Base-by-base conservation (phyloP, 495 filamentous ascomycete genomes). In the Lichenothelia convexa region DNA sequence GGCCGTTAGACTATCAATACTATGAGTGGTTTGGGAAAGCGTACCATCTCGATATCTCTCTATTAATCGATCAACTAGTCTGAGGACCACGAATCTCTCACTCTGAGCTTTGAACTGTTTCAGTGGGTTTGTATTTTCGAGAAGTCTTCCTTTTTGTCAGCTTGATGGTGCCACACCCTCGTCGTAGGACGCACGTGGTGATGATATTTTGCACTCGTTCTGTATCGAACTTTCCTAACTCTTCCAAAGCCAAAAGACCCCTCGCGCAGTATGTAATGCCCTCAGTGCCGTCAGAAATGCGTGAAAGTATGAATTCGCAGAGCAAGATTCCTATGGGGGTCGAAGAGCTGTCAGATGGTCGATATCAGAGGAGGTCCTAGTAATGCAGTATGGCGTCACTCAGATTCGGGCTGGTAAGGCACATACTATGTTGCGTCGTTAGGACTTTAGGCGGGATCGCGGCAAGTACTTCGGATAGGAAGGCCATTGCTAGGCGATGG, bases 41-140 rank as follows among this genome's bases (percentile, higher is more conserved):
- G 24, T 50, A 75, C 70, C 65, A 31, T 59, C 50, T 45, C 78
- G 66, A 46, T 80, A 70, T 27, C 63, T 68, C 22, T 60, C 64
- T 68, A 83, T 70, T 49, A 82, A 54, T 15, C 64, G 59, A 42
- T 80, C 72, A 38, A 82, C 46, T 36, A 81, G 55, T 39, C 68
- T 68, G 42, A 78, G 60, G 20, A 80, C 64, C 19, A 70, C 63
- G 50, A 75, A 76, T 40, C 77, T 69, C 23, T 78, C 70, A 24
- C 69, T 70, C 47, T 77, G 74, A 1, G 74, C 54, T 32, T 54
- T 58, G 49, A 51, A 58, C 37, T 59, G 52, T 21, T 46, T 45
- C 13, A 61, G 39, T 11, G 58, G 56, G 39, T 48, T 41, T 11
- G 56, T 55, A 38, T 55, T 17, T 13, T 54, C 36, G 27, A 59